Conservation (phyloP, 2,329 filamentous ascomycete genomes). For the Colletotrichum phormii region DNA sequence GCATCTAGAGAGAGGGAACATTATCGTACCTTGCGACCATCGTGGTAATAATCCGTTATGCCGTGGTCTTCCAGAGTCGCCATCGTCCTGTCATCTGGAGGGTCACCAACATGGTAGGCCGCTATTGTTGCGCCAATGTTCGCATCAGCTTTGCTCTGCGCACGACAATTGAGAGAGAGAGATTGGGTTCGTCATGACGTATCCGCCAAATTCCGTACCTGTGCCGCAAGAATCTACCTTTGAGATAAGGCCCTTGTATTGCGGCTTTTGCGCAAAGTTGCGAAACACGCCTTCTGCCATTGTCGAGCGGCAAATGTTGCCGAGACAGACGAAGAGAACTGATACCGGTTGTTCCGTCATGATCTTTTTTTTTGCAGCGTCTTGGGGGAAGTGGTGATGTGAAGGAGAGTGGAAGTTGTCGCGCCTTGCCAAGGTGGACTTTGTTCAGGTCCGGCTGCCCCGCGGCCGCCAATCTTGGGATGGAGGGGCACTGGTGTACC, state of each 20-base stretch:
- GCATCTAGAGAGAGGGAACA: conserved; percentile 12
- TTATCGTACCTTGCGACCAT: conserved; percentile 78
- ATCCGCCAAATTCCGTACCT: conserved; percentile 50
- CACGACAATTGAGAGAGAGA: background rate
- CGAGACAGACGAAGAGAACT: conserved; percentile 94
- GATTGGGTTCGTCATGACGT: conserved; percentile 25
- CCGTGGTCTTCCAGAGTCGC: conserved; percentile 78
- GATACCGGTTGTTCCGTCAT: conserved; percentile 64
- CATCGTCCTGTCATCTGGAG: conserved; percentile 87
- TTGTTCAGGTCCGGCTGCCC: conserved; percentile 15
- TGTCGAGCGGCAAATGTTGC: conserved; percentile 93
- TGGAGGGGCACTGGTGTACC: conserved; percentile 13
- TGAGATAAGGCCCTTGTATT: conserved; percentile 70
- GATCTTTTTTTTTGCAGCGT: conserved; percentile 25
- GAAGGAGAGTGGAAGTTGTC: conserved; percentile 3
- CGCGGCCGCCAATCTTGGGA: conserved; percentile 21
- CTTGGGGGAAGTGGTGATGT: background rate
- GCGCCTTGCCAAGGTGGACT: conserved; percentile 19
- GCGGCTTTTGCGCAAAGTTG: conserved; percentile 71
- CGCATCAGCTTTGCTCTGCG: conserved; percentile 7
- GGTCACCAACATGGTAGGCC: conserved; percentile 83
- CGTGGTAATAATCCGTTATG: conserved; percentile 81
- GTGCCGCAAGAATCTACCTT: conserved; percentile 92
- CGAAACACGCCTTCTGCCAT: conserved; percentile 98
- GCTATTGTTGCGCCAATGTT: conserved; percentile 53